phyloP scores from a whole-genome alignment of 495 filamentous ascomycete genomes.

The Penicillium fimorum region DNA sequence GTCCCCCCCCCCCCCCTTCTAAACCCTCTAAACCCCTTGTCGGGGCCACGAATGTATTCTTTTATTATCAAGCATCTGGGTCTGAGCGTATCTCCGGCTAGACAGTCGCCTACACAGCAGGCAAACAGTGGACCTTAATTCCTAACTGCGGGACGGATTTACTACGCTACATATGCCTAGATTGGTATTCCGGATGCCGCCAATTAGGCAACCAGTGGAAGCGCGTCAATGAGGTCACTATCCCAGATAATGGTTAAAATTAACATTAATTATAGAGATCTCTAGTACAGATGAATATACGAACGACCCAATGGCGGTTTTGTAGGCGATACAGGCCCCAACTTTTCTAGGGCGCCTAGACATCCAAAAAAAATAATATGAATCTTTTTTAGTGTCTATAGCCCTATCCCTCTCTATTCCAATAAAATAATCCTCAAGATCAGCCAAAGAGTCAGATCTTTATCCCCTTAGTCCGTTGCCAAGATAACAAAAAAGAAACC shows the following conservation, averaged over 20 bases:
- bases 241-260: slow-evolving; percentile 1
- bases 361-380: neutral
- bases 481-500: slow-evolving; percentile 18
- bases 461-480: slow-evolving; percentile 32
- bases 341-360: neutral
- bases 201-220: slow-evolving; percentile 17
- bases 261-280: slow-evolving; percentile 1
- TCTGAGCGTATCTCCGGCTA: slow-evolving; percentile 6
- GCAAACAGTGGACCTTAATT: neutral
- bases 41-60: neutral
- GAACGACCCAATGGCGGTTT: slow-evolving; percentile 16
- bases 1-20: neutral
- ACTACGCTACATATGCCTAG: slow-evolving; percentile 2
- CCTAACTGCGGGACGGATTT: neutral
- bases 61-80: neutral
- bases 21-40: neutral
- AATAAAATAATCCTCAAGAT: neutral
- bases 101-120: neutral
- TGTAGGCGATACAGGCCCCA: slow-evolving; percentile 16
- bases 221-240: slow-evolving; percentile 1
- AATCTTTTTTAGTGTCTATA: neutral
- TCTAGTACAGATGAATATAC: slow-evolving; percentile 16
- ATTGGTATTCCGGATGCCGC: slow-evolving; percentile 13
- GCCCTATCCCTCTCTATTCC: neutral
- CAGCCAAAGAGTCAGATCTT: slow-evolving; percentile 29